phyloP scores from a whole-genome alignment of 192 early-diverging fungal species.

The Funneliformis mosseae region DNA sequence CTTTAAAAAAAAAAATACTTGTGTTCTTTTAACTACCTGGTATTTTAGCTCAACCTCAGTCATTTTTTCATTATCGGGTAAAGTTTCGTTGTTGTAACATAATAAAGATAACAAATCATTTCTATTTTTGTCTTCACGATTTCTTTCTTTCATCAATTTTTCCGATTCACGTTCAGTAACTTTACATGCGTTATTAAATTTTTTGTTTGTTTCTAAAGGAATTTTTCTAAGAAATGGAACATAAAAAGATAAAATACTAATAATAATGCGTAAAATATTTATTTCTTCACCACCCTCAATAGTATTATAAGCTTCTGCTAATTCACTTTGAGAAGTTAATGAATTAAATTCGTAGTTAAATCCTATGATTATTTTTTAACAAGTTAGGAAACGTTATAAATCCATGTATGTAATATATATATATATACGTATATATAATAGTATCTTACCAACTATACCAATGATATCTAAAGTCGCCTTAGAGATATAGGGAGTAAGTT shows the following conservation, averaged over 20 bases:
- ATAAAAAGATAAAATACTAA: constrained; percentile 36
- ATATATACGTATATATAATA: no score
- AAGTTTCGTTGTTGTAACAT: constrained; percentile 47
- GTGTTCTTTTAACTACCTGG: constrained; percentile 32
- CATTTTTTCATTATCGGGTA: constrained; percentile 42
- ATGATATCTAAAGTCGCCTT: constrained; percentile 52
- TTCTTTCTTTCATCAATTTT: constrained; percentile 42
- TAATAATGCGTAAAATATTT: constrained; percentile 31
- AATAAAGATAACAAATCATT: constrained; percentile 53
- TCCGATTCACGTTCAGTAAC: constrained; percentile 39
- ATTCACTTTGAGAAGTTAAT: constrained; percentile 42
- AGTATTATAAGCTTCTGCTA: constrained; percentile 46
- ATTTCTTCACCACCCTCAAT: no score
- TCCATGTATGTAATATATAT: no score
- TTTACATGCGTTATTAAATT: constrained; percentile 23
- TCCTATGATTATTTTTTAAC: constrained; percentile 20
- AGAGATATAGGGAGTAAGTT: constrained; percentile 43
- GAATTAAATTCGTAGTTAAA: constrained; percentile 54
- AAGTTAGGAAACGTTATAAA: no score
- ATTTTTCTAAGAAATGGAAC: constrained; percentile 29
- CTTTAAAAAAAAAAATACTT: neutral
- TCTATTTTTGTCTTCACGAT: constrained; percentile 15
- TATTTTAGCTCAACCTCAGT: constrained; percentile 49
- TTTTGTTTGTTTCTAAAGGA: neutral
- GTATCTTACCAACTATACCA: constrained; percentile 39